Conservation (phyloP, 805 yeast genomes). For the Starmerella bombi region DNA sequence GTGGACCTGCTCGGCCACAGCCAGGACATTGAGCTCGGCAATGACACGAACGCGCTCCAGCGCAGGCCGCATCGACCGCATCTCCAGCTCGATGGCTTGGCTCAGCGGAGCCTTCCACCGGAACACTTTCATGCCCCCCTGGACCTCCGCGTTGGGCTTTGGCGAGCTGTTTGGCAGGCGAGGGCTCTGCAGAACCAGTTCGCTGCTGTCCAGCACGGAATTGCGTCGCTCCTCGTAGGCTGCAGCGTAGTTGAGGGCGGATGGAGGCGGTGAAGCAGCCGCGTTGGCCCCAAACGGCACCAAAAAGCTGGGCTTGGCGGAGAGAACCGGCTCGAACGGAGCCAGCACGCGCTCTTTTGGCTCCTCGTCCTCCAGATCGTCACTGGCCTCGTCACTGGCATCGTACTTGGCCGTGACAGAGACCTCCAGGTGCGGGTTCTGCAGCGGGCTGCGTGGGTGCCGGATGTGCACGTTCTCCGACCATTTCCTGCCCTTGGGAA, state of each 20-base stretch:
- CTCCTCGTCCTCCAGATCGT: background rate
- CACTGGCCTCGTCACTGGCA: background rate
- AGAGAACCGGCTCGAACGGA: slow-evolving; percentile 9
- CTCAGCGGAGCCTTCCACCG: slow-evolving; percentile 14
- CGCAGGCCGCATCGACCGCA: slow-evolving; percentile 21
- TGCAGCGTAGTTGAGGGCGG: slow-evolving; percentile 2
- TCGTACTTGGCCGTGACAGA: slow-evolving; percentile 12
- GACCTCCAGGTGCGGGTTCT: slow-evolving; percentile 15
- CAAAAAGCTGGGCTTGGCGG: slow-evolving; percentile 1
- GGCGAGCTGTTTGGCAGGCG: background rate
- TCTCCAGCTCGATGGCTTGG: slow-evolving; percentile 19
- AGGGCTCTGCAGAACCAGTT: background rate
- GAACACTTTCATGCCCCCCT: slow-evolving; percentile 8
- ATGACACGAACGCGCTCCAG: slow-evolving; percentile 20
- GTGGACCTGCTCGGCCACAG: slow-evolving; percentile 8
- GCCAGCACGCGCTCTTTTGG: background rate
- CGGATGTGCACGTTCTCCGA: slow-evolving; percentile 8
- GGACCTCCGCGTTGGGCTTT: background rate
- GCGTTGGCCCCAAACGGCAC: slow-evolving; percentile 2
- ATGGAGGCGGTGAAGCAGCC: background rate
- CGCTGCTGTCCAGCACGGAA: background rate
- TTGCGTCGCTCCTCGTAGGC: slow-evolving; percentile 8
- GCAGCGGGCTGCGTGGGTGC: slow-evolving; percentile 19
- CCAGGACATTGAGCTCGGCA: slow-evolving; percentile 20
- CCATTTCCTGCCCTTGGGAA: slow-evolving; percentile 6